A percentile compares a stretch with the other conserved stretches of the same genome.
Evolutionary conservation across 2,329 filamentous ascomycete genomes (phyloP).

Genomic region (Paraconiothyrium sp.): DNA sequence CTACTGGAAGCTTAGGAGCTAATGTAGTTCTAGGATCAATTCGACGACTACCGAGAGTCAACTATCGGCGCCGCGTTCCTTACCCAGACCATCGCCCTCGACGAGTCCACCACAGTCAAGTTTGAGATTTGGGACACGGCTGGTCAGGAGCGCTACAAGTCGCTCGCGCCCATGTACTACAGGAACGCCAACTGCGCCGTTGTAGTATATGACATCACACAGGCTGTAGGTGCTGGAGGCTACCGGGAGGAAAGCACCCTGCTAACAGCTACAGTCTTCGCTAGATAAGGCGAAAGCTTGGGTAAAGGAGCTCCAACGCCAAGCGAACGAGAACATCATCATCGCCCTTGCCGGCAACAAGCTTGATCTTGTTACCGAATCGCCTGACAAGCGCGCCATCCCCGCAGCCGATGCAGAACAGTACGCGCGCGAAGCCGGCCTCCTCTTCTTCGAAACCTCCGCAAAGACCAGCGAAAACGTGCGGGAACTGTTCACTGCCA

Average conservation of each 20-base stretch:
- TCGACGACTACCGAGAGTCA: constrained; percentile 97
- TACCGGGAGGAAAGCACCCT: constrained; percentile 17
- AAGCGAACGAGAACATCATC: constrained; percentile 99
- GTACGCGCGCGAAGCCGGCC: constrained; percentile 90
- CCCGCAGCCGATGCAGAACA: constrained; percentile 89
- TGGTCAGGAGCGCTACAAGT: constrained; percentile 98
- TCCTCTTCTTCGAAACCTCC: constrained; percentile 98
- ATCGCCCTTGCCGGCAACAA: constrained; percentile 84
- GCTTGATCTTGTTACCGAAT: constrained; percentile 91
- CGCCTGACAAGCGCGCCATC: constrained; percentile 95
- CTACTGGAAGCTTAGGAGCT: not conserved
- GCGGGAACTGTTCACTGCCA: constrained; percentile 92
- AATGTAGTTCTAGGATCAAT: constrained; percentile 79
- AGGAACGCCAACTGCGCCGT: constrained; percentile 99
- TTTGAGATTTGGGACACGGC: constrained; percentile 97
- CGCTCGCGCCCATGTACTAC: constrained; percentile 99
- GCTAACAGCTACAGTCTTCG: constrained; percentile 72
- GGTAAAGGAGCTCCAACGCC: constrained; percentile 98
- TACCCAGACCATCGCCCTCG: constrained; percentile 97
- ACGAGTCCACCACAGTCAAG: constrained; percentile 98
- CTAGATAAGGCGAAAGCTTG: constrained; percentile 99
- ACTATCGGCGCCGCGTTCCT: constrained; percentile 98
- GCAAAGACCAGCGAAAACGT: constrained; percentile 98
- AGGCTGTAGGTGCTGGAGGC: constrained; percentile 75
- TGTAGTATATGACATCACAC: constrained; percentile 98